These are phyloP conservation scores for Stevia rebaudiana DNA, from an alignment of 140 eudicot species.

Conservation along the genomic window DNA sequence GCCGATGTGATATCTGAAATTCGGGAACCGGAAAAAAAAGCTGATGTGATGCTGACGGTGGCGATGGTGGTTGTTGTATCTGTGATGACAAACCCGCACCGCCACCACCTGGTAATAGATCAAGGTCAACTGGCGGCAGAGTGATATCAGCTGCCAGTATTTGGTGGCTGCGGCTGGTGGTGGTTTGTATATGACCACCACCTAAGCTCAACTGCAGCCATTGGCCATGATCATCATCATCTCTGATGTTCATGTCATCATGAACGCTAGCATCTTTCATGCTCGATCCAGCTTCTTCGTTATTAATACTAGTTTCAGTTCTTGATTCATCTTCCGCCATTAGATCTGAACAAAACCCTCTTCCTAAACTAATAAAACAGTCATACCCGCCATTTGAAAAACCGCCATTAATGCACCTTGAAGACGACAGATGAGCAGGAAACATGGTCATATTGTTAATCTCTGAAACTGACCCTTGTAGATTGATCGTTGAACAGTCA, in stretches of 20 bases:
- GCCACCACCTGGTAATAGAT: background rate
- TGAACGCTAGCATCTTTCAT: conserved; percentile 20
- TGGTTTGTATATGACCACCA: conserved; percentile 21
- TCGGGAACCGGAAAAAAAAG: conserved; percentile 22
- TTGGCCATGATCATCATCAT: conserved; percentile 23
- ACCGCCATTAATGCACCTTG: conserved; percentile 23
- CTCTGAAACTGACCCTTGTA: conserved; percentile 22
- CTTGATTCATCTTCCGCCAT: conserved; percentile 47
- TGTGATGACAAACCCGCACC: background rate
- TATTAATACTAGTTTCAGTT: conserved; percentile 24
- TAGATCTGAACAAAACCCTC: conserved; percentile 36
- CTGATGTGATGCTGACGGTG: conserved; percentile 5
- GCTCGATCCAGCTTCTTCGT: conserved; percentile 28
- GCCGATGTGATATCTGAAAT: conserved; percentile 12
- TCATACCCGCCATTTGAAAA: conserved; percentile 21
- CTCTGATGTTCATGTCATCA: conserved; percentile 10
- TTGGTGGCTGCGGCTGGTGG: background rate
- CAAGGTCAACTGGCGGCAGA: conserved; percentile 12
- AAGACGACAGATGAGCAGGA: conserved; percentile 32
- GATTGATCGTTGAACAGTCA: conserved; percentile 10
- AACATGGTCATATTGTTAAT: conserved; percentile 63
- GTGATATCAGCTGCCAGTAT: background rate
- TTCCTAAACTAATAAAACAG: conserved; percentile 30
- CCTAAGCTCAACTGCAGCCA: conserved; percentile 71
- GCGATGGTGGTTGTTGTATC: background rate